These are phyloP conservation scores for Arthrobotrys entomopaga DNA, from an alignment of 2,329 filamentous ascomycete genomes.

Conservation along the genomic window DNA sequence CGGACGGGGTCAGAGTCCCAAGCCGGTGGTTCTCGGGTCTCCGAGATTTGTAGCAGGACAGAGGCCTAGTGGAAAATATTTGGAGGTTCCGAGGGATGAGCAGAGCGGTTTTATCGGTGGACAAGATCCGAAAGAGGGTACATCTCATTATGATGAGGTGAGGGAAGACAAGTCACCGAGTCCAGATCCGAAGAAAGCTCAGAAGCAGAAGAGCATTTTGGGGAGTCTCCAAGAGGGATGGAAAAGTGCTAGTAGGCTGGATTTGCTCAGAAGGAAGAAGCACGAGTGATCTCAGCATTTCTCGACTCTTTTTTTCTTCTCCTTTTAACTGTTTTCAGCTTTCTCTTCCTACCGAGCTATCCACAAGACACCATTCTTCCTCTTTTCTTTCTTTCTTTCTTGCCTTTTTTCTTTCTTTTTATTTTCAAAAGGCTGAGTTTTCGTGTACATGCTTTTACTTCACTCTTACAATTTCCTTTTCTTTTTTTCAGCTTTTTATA, in stretches of 20 bases:
- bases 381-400: constrained; percentile 51
- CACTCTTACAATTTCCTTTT: too few species aligned
- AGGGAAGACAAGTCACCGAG: background rate
- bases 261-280: constrained; percentile 23
- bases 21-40: background rate
- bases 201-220: constrained; percentile 3
- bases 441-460: constrained; percentile 15
- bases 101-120: background rate
- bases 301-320: constrained; percentile 13
- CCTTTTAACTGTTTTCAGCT: constrained; percentile 46
- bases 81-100: constrained; percentile 14
- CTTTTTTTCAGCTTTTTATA: constrained; percentile 20
- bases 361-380: too few species aligned
- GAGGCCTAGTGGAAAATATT: background rate
- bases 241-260: constrained; percentile 12
- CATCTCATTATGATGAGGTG: too few species aligned
- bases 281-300: constrained; percentile 6
- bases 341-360: too few species aligned
- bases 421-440: constrained; percentile 6
- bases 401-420: constrained; percentile 29
- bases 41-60: background rate
- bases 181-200: background rate
- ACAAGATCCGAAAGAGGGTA: too few species aligned
- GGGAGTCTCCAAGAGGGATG: constrained; percentile 14
- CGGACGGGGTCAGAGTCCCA: background rate